Percentiles rank a stretch among this genome's conserved stretches.
Evolutionary conservation across 179 eudicot species (phyloP).

Genomic region (Silene vulgaris): DNA sequence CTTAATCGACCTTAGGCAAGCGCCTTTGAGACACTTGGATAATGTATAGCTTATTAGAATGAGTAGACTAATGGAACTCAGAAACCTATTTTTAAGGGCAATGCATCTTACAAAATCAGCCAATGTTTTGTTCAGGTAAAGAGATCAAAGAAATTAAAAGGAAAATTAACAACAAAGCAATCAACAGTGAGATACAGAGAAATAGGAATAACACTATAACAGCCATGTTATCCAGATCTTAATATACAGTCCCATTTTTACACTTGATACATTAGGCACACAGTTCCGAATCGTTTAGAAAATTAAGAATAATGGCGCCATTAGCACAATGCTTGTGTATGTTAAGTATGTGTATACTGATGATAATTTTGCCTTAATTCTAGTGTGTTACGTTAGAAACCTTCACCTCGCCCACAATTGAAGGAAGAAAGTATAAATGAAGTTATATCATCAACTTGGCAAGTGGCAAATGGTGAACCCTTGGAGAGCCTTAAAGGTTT

Average conservation of each 20-base stretch:
- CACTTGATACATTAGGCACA: not conserved
- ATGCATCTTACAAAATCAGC: not conserved
- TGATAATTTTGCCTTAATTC: not conserved
- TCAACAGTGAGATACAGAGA: not conserved
- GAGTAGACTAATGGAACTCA: not conserved
- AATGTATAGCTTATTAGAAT: too few species aligned
- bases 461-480: conserved; percentile 21
- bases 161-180: not conserved
- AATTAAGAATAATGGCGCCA: not conserved
- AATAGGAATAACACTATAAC: not conserved
- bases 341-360: not conserved
- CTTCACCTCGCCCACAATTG: conserved; percentile 19
- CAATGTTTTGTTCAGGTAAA: not conserved
- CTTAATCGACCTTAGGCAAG: too few species aligned
- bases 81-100: not conserved
- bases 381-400: not conserved
- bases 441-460: conserved; percentile 18
- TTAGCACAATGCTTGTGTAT: not conserved
- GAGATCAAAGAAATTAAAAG: not conserved
- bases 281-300: not conserved
- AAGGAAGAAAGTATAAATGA: conserved; percentile 11
- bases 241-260: not conserved
- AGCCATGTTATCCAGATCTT: conserved; percentile 3
- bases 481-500: conserved; percentile 13
- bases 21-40: too few species aligned